These are phyloP conservation scores for Ascochyta rabiei DNA, from an alignment of 2,329 filamentous ascomycete species.

Conservation along the genomic window DNA sequence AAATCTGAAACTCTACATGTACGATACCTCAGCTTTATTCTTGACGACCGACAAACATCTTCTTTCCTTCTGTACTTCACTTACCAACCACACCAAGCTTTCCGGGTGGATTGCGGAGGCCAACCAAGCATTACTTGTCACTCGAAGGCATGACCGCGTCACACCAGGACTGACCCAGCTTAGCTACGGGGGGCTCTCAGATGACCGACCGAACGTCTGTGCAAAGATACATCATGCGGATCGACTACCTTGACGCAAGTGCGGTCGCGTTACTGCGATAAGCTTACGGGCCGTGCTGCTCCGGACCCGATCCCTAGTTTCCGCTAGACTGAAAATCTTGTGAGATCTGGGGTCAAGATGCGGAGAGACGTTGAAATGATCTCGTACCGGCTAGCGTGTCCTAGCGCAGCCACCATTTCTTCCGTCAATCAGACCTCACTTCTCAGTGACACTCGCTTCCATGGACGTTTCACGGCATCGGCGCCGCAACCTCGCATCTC, in stretches of 20 bases:
- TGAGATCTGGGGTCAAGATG: constrained; percentile 24
- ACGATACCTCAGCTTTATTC: background rate
- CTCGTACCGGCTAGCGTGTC: constrained; percentile 6
- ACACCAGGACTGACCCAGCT: background rate
- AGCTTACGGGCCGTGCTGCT: constrained; percentile 8
- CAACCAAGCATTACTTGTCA: background rate
- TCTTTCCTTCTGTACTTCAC: background rate
- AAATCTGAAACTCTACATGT: background rate
- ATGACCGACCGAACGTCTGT: background rate
- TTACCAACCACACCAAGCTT: background rate
- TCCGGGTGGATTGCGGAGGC: background rate
- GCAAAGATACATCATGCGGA: background rate
- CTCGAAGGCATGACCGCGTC: background rate
- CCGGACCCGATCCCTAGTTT: constrained; percentile 14
- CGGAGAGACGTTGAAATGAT: constrained; percentile 18
- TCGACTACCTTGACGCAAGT: background rate
- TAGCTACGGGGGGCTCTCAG: background rate
- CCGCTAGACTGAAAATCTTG: background rate
- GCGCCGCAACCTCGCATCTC: background rate
- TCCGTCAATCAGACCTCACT: constrained; percentile 31
- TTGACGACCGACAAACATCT: background rate
- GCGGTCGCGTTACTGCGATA: constrained; percentile 6
- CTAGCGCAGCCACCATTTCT: constrained; percentile 33
- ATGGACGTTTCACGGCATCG: background rate
- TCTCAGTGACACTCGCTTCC: background rate